Percentiles rank a stretch among this genome's conserved stretches.
These are phyloP conservation scores for Verticillium klebahnii DNA, from an alignment of 2,329 filamentous ascomycete genomes.

Conservation along the genomic window DNA sequence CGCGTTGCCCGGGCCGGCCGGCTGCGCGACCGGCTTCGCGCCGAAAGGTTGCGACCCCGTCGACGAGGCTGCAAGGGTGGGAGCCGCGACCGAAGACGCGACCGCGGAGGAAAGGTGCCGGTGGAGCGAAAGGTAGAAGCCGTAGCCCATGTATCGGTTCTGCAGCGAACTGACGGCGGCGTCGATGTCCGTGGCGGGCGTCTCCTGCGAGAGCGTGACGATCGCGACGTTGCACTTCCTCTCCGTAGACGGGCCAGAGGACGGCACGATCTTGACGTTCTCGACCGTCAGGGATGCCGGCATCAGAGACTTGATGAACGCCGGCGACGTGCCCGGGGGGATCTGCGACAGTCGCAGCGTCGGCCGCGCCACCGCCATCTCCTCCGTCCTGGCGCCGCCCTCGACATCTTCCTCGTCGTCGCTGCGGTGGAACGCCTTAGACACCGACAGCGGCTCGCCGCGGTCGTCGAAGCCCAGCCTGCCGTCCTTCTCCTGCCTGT, in stretches of 20 bases:
- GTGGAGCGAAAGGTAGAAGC: constrained; percentile 75
- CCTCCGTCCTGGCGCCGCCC: constrained; percentile 43
- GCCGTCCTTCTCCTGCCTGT: constrained; percentile 27
- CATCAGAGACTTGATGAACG: constrained; percentile 55
- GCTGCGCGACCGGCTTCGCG: constrained; percentile 59
- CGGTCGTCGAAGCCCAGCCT: constrained; percentile 36
- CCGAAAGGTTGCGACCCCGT: constrained; percentile 66
- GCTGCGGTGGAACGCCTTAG: constrained; percentile 69
- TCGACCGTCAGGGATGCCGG: constrained; percentile 62
- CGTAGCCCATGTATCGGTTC: constrained; percentile 80
- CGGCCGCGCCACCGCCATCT: constrained; percentile 57
- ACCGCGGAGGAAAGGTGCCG: constrained; percentile 76
- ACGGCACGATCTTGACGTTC: constrained; percentile 65
- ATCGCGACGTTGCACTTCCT: constrained; percentile 73
- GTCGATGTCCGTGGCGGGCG: constrained; percentile 79
- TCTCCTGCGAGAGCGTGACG: constrained; percentile 75
- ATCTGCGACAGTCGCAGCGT: constrained; percentile 58
- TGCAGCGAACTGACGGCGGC: constrained; percentile 71
- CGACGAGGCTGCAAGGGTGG: constrained; percentile 37
- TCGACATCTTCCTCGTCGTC: constrained; percentile 49
- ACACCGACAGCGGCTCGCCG: constrained; percentile 50
- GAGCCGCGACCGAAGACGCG: constrained; percentile 34
- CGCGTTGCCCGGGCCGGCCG: constrained; percentile 26
- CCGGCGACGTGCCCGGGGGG: constrained; percentile 55
- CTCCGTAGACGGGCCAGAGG: constrained; percentile 50